A percentile compares a stretch with the other conserved stretches of the same genome.
These are phyloP conservation scores for Hemerocallis citrina DNA, from an alignment of 106 monocot species.

Conservation along the genomic window DNA sequence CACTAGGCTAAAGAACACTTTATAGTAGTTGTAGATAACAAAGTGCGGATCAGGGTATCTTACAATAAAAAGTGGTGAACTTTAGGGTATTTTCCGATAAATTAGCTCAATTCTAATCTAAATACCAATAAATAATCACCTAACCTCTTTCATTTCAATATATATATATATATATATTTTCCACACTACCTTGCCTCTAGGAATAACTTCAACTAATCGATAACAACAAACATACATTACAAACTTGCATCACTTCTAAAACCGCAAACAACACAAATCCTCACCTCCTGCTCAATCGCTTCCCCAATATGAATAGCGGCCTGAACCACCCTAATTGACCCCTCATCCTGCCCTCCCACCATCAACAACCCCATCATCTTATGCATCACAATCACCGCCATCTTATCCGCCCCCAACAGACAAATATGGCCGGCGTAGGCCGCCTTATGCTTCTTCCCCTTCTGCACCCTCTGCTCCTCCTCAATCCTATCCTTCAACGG, in stretches of 20 bases:
- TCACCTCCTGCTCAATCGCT: constrained; percentile 80
- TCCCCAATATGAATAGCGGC: constrained; percentile 77
- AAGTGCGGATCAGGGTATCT: too few species aligned
- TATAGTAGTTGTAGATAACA: too few species aligned
- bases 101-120: too few species aligned
- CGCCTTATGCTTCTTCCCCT: constrained; percentile 45
- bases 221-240: too few species aligned
- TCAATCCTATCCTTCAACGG: constrained; percentile 68
- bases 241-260: neutral
- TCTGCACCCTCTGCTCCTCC: constrained; percentile 56
- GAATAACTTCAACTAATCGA: too few species aligned
- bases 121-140: too few species aligned
- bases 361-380: constrained; percentile 90
- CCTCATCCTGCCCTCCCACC: constrained; percentile 53
- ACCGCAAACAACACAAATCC: neutral
- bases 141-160: too few species aligned
- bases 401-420: constrained; percentile 66
- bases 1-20: too few species aligned
- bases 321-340: constrained; percentile 70
- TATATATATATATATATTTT: too few species aligned
- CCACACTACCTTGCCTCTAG: too few species aligned
- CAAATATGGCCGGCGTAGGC: constrained; percentile 49
- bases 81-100: too few species aligned
- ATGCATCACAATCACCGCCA: constrained; percentile 90
- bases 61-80: too few species aligned